Conservation (phyloP, 176 grass and related monocot species). For the Oryza rufipogon region DNA sequence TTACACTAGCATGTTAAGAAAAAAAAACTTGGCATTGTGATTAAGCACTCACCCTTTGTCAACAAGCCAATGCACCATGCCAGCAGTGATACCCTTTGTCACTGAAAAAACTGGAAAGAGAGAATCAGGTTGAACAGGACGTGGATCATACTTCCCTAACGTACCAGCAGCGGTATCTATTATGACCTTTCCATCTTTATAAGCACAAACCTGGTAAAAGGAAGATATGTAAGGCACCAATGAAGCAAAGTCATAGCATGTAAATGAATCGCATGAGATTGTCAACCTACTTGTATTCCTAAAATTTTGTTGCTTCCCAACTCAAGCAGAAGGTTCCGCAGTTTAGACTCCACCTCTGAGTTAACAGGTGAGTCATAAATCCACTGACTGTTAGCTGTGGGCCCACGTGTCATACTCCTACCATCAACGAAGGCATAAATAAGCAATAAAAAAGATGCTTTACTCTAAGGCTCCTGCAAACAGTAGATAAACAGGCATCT, state of each 20-base stretch:
- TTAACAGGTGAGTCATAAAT: slow-evolving; percentile 86
- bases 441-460: slow-evolving; percentile 30
- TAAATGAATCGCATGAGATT: slow-evolving; percentile 14
- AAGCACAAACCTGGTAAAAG: slow-evolving; percentile 75
- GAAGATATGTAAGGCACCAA: slow-evolving; percentile 29
- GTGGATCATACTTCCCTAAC: slow-evolving; percentile 89
- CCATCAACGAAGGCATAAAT: slow-evolving; percentile 38
- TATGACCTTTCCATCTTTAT: slow-evolving; percentile 97
- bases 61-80: slow-evolving; percentile 93
- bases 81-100: slow-evolving; percentile 96
- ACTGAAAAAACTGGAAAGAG: slow-evolving; percentile 98
- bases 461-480: slow-evolving; percentile 27
- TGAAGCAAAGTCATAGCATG: neutral
- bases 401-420: slow-evolving; percentile 52
- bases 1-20: slow-evolving; percentile 13
- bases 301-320: slow-evolving; percentile 92
- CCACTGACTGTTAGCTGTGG: slow-evolving; percentile 56
- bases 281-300: slow-evolving; percentile 81
- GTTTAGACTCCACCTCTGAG: slow-evolving; percentile 84
- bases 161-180: slow-evolving; percentile 94
- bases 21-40: neutral
- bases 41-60: slow-evolving; percentile 71
- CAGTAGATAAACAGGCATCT: slow-evolving; percentile 38
- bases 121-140: slow-evolving; percentile 91
- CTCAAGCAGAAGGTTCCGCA: slow-evolving; percentile 71